A percentile compares a stretch with the other conserved stretches of the same genome.
Evolutionary conservation across 306 rosid species (phyloP).

Genomic region (Castanea mollissima): DNA sequence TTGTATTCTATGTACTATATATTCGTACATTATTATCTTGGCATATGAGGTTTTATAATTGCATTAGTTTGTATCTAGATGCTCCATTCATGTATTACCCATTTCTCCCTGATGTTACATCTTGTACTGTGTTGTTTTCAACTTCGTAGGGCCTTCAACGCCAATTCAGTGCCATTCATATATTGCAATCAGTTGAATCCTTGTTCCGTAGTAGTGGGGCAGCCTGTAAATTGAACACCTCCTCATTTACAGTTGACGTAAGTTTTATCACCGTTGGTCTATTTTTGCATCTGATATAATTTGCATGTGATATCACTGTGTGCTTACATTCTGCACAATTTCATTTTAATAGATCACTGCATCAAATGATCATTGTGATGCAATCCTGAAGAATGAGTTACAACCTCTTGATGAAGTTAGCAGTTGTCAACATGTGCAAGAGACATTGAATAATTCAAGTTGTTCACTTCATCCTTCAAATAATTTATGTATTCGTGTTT

Average conservation of each 20-base stretch:
- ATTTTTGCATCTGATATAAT: constrained; percentile 2
- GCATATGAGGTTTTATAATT: constrained; percentile 9
- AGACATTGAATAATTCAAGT: constrained; percentile 33
- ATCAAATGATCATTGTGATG: constrained; percentile 47
- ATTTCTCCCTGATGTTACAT: constrained; percentile 17
- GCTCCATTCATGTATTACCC: background rate
- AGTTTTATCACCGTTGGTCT: constrained; percentile 24
- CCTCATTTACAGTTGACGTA: constrained; percentile 75
- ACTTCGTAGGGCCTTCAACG: constrained; percentile 57
- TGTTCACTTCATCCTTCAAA: constrained; percentile 21
- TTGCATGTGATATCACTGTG: constrained; percentile 1
- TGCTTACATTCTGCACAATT: constrained; percentile 19
- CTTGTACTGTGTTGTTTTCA: constrained; percentile 16
- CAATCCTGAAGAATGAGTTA: constrained; percentile 46
- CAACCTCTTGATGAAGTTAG: constrained; percentile 27
- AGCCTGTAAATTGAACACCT: constrained; percentile 57
- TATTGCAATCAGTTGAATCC: constrained; percentile 59
- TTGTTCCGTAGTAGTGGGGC: constrained; percentile 50
- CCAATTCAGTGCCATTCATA: constrained; percentile 65
- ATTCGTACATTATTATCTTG: background rate
- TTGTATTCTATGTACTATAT: background rate
- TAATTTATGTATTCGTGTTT: constrained; percentile 49
- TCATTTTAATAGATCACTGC: constrained; percentile 46
- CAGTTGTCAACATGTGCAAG: constrained; percentile 28
- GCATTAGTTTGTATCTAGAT: background rate